Conservation (phyloP, 441 rosid genomes). For the Arabidopsis hybrid region DNA sequence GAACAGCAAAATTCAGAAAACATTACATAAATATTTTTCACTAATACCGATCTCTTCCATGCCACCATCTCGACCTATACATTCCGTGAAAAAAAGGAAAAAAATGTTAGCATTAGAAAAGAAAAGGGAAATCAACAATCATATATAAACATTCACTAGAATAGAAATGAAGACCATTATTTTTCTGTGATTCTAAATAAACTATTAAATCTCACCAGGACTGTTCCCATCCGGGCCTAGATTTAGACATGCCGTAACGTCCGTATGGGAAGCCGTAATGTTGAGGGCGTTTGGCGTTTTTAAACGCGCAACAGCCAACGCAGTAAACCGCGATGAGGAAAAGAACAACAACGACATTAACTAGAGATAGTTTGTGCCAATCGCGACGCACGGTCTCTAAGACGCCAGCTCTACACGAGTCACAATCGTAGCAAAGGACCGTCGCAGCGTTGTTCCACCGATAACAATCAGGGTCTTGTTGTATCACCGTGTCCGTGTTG, state of each 20-base stretch:
- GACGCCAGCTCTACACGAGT: constrained; percentile 92
- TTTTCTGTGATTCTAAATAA: background rate
- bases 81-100: background rate
- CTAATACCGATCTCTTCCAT: constrained; percentile 42
- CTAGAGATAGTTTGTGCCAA: constrained; percentile 85
- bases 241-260: constrained; percentile 74
- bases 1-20: constrained; percentile 15
- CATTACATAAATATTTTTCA: constrained; percentile 17
- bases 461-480: constrained; percentile 83
- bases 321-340: constrained; percentile 72
- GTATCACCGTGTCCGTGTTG: constrained; percentile 49
- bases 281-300: constrained; percentile 68
- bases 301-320: constrained; percentile 86
- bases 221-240: constrained; percentile 85
- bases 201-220: constrained; percentile 58
- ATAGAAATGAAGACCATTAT: background rate
- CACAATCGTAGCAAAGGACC: constrained; percentile 84
- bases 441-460: constrained; percentile 69
- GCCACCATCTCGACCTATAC: constrained; percentile 46
- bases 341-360: constrained; percentile 69
- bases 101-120: background rate
- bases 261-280: constrained; percentile 71
- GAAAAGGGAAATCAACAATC: constrained; percentile 1
- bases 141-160: background rate
- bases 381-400: constrained; percentile 75